Conservation (phyloP, 1,284 basidiomycete species). For the Rhodotorula sp. region DNA sequence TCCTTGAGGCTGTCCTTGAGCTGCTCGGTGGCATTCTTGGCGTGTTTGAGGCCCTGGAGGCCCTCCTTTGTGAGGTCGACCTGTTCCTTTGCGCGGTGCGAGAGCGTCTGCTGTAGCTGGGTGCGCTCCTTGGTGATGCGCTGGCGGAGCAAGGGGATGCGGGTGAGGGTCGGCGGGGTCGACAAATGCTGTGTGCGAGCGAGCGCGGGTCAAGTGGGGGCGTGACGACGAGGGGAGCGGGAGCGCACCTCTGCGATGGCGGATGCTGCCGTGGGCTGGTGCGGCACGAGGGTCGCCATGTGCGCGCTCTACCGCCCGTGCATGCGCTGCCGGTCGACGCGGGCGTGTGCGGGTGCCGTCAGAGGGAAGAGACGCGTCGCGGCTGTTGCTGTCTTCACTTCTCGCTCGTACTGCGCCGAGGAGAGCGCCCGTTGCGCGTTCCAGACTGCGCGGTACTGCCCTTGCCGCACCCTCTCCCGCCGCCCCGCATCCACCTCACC, state of each 20-base stretch:
- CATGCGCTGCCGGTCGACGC: background rate
- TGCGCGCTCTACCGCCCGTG: background rate
- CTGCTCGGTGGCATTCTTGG: slow-evolving; percentile 63
- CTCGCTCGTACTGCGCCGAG: too few species aligned
- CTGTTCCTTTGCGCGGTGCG: slow-evolving; percentile 78
- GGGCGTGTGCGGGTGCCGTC: too few species aligned
- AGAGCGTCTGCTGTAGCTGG: slow-evolving; percentile 35
- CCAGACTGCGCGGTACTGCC: too few species aligned
- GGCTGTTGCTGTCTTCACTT: too few species aligned
- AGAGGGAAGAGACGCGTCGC: too few species aligned
- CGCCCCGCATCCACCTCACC: too few species aligned
- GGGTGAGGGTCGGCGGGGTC: slow-evolving; percentile 35
- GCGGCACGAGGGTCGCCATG: background rate
- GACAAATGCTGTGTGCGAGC: slow-evolving; percentile 31
- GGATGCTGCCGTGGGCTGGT: slow-evolving; percentile 30
- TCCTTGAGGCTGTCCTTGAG: slow-evolving; percentile 91
- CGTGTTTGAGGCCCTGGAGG: slow-evolving; percentile 72
- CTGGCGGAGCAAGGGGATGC: slow-evolving; percentile 35
- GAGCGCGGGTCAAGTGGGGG: background rate
- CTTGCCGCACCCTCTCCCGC: too few species aligned
- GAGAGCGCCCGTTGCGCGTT: too few species aligned
- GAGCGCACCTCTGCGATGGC: slow-evolving; percentile 31
- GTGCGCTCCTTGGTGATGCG: slow-evolving; percentile 40
- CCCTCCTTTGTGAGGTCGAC: slow-evolving; percentile 88
- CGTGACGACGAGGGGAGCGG: background rate